Base-by-base conservation (phyloP, 2,329 filamentous ascomycete species). In the Apiospora malaysiana region DNA sequence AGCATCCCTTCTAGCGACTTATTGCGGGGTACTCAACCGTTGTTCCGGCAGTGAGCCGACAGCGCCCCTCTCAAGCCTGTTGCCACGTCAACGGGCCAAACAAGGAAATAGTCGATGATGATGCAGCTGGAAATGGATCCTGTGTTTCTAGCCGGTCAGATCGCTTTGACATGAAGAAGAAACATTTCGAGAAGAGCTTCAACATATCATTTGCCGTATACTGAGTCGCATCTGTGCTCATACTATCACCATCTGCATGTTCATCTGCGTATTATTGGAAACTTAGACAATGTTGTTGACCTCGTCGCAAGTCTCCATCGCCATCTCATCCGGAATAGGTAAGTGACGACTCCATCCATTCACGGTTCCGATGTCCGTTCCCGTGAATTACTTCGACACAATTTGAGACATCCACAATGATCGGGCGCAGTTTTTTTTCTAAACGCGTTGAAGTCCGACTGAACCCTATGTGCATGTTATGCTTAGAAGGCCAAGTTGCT, bases 271-370 rank as follows among this genome's bases (percentile, higher is more conserved):
- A 37, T 59, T 8, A 5, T 42, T 16, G n/a, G 18, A 42, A 45
- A 69, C 21, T 27, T 16, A 72, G 59, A 76, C 63, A 46, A 83
- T 92, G 78, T 83, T 94, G 74, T 87, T 94, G 76, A 91, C 90
- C 8, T 91, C 90, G 21, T 86, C 88, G 12, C 92, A 94, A 83
- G 91, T 93, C 70, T 93, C 92, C 47, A 83, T 93, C 72, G 84
- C 91, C 72, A 83, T 92, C 71, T 91, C 92, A 37, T 87, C 88
- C 12, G 80, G 83, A 49, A 88, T 93, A 73, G 85, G 92, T 93
- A 86, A 65, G 74, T 32, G 7, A 27, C 56, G 40, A 21, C 32
- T 27, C 37, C 40, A 71, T 46, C 67, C 71, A 73, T 68, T 69
- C 56, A 45, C 25, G 12, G 16, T 66, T 12, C 63, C 23, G 25